Evolutionary conservation across 2,329 filamentous ascomycete genomes (phyloP), one percentile per base, ranked within the genome.

Genomic region (Curvularia hawaiiensis): DNA sequence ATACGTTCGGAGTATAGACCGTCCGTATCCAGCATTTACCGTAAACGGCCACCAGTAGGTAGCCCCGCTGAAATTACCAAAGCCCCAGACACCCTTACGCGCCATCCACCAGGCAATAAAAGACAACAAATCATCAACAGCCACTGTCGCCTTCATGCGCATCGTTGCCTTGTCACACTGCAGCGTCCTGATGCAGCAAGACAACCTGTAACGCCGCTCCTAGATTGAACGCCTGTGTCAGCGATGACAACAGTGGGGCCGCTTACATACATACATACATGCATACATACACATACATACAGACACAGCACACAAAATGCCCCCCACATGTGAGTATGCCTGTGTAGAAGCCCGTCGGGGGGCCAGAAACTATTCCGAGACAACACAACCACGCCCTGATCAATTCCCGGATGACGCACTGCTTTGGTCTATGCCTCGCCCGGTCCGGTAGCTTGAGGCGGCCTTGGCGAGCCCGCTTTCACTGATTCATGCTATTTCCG

Each of bases 401-500:
- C 40, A 11, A 33, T 48, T 50, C 18, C 41, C 46, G 46, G 50
- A 54, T 50, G 40, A 54, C 46, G 55, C 51, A 58, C 26, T 31
- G 18, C n/a, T 49, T 54, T 45, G 16, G 22, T 48, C 50, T 35
- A 10, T 44, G 45, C 26, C 35, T 33, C 28, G 35, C 12, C 11
- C 48, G 28, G 31, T 41, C 28, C 48, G 33, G 18, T 20, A 38
- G 31, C 50, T 18, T 11, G 40, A 56, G 40, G 30, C 47, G 40
- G 31, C 18, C 48, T 51, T 56, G 41, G 53, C 53, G 41, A 31
- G 5, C 47, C 31, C 33, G 47, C 33, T 39, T 18, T 24, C 22
- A 50, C 20, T 18, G 47, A 51, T 18, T 54, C 47, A 45, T 46
- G 48, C 52, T 65, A 65, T 65, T 65, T 41, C 63, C 63, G 63